phyloP scores from a whole-genome alignment of 176 grass and related monocot species.

The Saccharum spontaneum region DNA sequence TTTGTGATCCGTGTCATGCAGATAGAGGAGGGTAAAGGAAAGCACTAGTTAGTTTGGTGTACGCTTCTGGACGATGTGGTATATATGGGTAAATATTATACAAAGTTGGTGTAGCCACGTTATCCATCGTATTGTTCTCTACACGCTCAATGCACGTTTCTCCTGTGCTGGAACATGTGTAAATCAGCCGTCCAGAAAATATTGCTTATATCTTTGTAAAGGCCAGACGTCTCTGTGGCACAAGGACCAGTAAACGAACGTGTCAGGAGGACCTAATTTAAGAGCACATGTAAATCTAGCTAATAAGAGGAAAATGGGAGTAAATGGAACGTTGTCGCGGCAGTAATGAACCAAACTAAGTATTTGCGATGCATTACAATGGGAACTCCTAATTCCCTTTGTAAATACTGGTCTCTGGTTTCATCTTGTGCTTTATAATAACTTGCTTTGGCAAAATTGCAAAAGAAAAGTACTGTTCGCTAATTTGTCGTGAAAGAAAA shows the following conservation, averaged over 20 bases:
- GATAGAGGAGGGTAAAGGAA: conserved; percentile 6
- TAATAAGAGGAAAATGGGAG: not conserved
- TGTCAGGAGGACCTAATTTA: not conserved
- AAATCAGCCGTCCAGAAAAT: not conserved
- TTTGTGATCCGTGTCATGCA: conserved; percentile 54
- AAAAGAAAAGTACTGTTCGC: too few relatives aligned
- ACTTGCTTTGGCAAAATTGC: not conserved
- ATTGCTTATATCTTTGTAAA: not conserved
- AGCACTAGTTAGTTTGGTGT: conserved; percentile 1
- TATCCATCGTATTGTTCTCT: conserved; percentile 21
- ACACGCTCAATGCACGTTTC: not conserved
- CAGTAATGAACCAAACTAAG: not conserved
- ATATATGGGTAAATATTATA: conserved; percentile 3
- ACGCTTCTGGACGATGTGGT: conserved; percentile 13
- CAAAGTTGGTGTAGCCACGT: conserved; percentile 1
- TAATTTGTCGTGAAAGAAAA: too few relatives aligned
- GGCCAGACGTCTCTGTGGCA: not conserved
- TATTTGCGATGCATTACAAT: not conserved
- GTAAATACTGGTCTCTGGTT: not conserved
- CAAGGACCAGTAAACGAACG: not conserved
- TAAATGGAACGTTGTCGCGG: not conserved
- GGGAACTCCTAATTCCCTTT: too few relatives aligned
- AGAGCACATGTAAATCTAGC: not conserved
- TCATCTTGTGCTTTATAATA: not conserved
- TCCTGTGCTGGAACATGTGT: not conserved